Evolutionary conservation across 352 stramenopile genomes (phyloP), one percentile per base, ranked within the genome.

Genomic region (Phytophthora sojae): DNA sequence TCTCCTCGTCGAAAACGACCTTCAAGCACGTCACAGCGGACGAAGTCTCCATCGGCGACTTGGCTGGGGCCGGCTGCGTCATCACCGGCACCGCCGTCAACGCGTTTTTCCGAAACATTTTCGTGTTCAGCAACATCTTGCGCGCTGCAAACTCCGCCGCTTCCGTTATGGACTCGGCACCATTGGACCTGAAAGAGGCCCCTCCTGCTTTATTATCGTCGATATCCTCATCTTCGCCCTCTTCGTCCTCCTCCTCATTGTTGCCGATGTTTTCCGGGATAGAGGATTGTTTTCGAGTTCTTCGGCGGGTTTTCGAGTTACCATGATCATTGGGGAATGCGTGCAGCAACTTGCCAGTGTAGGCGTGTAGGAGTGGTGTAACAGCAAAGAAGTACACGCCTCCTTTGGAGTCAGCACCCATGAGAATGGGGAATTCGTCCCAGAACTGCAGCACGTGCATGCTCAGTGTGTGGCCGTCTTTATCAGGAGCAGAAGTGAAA

Each of bases 401-500:
- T 5, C 86, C 89, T n/a, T 75, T 63, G 0, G 69, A 67, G 39
- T 95, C 86, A 0, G 77, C 76, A 11, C 57, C 83, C 3, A 93
- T 25, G 6, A 96, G 50, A 19, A 95, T 61, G 2, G 86, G 84
- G 58, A 91, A 94, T 6, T 91, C 80, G 15, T 91, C 82, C 77
- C 80, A 90, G 58, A 95, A 96, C 29, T 81, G 59, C 8, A 96
- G 42, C 11, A 83, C 30, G 17, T 85, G 74, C 11, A 95, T 72
- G 15, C 17, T 68, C 53, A 65, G 60, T 11, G 6, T 37, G 3
- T 56, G 49, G 3, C 21, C 60, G 17, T 32, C 44, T 53, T 51
- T 71, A 8, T 29, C 66, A 37, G 47, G 60, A 11, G 42, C 26
- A 19, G 44, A 79, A 2, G 55, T 17, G 12, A 61, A 63, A 29